A percentile compares a stretch with the other conserved stretches of the same genome.
phyloP scores from a whole-genome alignment of 768 basidiomycete species.

The Clavaria fumosa region DNA sequence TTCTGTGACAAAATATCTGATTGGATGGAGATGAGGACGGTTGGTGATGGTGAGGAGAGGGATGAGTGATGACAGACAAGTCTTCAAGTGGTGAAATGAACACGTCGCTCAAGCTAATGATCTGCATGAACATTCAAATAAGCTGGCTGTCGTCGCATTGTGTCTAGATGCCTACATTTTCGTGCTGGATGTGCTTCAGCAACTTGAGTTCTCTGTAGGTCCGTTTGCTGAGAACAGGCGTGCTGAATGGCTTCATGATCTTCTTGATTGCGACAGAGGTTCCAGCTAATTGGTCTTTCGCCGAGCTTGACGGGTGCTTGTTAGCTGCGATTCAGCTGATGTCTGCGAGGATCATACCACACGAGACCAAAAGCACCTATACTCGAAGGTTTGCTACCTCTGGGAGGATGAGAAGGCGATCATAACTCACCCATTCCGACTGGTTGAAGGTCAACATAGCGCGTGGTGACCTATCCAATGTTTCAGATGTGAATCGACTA shows the following conservation, averaged over 20 bases:
- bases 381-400: conserved; percentile 11
- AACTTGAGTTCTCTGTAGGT: conserved; percentile 97
- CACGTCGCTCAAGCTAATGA: conserved; percentile 96
- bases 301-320: conserved; percentile 43
- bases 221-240: conserved; percentile 93
- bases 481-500: conserved; percentile 7
- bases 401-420: neutral
- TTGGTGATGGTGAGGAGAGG: conserved; percentile 1
- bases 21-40: conserved; percentile 3
- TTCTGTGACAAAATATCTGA: conserved; percentile 97
- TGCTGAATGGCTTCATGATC: conserved; percentile 99
- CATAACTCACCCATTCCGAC: conserved; percentile 85
- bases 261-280: conserved; percentile 98
- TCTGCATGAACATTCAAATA: conserved; percentile 31
- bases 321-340: conserved; percentile 2
- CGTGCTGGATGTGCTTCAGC: conserved; percentile 95
- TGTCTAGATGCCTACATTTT: conserved; percentile 54
- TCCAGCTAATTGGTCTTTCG: conserved; percentile 88
- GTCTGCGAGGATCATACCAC: conserved; percentile 42
- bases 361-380: conserved; percentile 94
- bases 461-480: conserved; percentile 67
- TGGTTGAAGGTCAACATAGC: conserved; percentile 98
- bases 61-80: conserved; percentile 61
- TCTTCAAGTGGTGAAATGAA: conserved; percentile 99
- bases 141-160: conserved; percentile 2